phyloP scores from a whole-genome alignment of 1,284 basidiomycete genomes.

The Pseudozyma thailandica region DNA sequence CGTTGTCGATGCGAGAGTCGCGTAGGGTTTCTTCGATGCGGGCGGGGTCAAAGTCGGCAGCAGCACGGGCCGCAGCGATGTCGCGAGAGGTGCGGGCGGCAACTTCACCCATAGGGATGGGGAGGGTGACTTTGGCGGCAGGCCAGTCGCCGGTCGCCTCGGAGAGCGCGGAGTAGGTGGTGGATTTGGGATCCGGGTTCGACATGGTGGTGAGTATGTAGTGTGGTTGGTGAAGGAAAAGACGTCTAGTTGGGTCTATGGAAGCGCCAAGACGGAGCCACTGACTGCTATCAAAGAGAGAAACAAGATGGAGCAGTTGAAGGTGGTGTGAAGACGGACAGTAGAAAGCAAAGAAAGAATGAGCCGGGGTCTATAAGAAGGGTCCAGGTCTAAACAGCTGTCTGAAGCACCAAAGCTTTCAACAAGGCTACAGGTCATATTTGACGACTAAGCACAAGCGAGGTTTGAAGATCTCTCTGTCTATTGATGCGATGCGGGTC shows the following conservation, averaged over 20 bases:
- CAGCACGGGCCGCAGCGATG: slow-evolving; percentile 46
- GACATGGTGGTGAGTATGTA: slow-evolving; percentile 18
- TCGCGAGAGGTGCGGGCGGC: slow-evolving; percentile 52
- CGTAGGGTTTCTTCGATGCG: slow-evolving; percentile 59
- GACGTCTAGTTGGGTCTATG: background rate
- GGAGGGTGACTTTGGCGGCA: slow-evolving; percentile 51
- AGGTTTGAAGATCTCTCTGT: too few relatives aligned
- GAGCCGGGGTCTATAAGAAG: too few relatives aligned
- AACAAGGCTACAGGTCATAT: too few relatives aligned
- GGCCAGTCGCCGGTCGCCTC: slow-evolving; percentile 32
- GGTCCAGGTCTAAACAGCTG: too few relatives aligned
- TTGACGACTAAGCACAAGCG: too few relatives aligned
- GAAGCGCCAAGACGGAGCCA: background rate
- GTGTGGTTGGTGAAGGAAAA: background rate
- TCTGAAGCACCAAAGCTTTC: too few relatives aligned
- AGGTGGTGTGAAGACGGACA: too few relatives aligned
- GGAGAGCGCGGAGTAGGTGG: slow-evolving; percentile 44
- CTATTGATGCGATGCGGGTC: too few relatives aligned
- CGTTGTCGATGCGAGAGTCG: slow-evolving; percentile 59
- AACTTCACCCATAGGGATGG: slow-evolving; percentile 57
- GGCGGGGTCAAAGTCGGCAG: slow-evolving; percentile 50
- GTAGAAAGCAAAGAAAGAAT: too few relatives aligned
- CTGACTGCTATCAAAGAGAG: background rate
- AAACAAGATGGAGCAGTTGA: background rate
- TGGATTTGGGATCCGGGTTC: slow-evolving; percentile 34